phyloP scores from a whole-genome alignment of 306 rosid species.

The Malus sieversii region DNA sequence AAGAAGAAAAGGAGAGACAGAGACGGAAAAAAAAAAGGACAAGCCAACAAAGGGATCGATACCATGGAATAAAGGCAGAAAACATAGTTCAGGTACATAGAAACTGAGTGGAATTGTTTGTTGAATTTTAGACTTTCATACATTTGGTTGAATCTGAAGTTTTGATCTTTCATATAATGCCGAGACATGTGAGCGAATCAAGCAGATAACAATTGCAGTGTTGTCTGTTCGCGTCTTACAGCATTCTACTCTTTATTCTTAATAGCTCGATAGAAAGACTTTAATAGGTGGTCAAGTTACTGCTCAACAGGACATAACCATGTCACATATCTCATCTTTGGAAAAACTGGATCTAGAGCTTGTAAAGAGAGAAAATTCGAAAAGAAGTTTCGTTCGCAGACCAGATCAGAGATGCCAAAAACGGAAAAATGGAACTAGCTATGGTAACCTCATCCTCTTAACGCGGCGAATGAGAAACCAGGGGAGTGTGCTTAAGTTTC shows the following conservation, averaged over 20 bases:
- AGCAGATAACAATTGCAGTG: slow-evolving; percentile 63
- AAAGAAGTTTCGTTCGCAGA: slow-evolving; percentile 50
- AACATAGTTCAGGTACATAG: slow-evolving; percentile 62
- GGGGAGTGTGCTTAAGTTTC: slow-evolving; percentile 1
- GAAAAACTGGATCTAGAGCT: slow-evolving; percentile 61
- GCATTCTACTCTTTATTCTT: slow-evolving; percentile 9
- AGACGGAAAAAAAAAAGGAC: slow-evolving; percentile 56
- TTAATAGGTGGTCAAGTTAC: slow-evolving; percentile 35
- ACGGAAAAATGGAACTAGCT: slow-evolving; percentile 33
- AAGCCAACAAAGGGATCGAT: slow-evolving; percentile 72
- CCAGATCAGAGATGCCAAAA: slow-evolving; percentile 53
- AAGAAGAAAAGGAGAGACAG: slow-evolving; percentile 43
- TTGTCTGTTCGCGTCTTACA: slow-evolving; percentile 17
- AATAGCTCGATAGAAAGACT: slow-evolving; percentile 40
- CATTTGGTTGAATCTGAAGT: slow-evolving; percentile 13
- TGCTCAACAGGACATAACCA: slow-evolving; percentile 22
- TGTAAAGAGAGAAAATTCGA: slow-evolving; percentile 43
- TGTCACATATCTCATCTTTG: slow-evolving; percentile 29
- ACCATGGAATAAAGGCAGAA: slow-evolving; percentile 96
- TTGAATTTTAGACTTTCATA: neutral
- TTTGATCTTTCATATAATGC: slow-evolving; percentile 17
- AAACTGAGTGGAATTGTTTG: neutral
- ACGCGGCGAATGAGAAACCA: slow-evolving; percentile 1
- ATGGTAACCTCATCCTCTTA: slow-evolving; percentile 18
- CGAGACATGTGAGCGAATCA: slow-evolving; percentile 74